Conservation (phyloP, 1,139 yeast species). For the Debaryomycetaceae sp. region DNA sequence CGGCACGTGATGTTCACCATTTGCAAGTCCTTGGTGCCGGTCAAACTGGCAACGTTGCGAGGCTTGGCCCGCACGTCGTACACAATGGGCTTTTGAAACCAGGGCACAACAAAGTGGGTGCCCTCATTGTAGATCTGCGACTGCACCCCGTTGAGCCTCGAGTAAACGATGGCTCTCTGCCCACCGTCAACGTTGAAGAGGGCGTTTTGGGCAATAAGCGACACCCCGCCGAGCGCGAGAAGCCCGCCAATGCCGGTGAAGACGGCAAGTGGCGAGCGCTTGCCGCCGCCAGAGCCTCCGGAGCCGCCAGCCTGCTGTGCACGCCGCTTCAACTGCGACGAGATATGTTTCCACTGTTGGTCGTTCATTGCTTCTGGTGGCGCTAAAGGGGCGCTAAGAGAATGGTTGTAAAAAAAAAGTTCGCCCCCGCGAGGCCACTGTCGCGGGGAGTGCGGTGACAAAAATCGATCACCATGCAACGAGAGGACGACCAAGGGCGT, state of each 20-base stretch:
- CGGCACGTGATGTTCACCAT: slow-evolving; percentile 99
- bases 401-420: too few species aligned
- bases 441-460: too few species aligned
- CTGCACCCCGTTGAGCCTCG: slow-evolving; percentile 82
- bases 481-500: too few species aligned
- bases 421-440: too few species aligned
- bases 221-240: slow-evolving; percentile 67
- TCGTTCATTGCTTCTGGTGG: slow-evolving; percentile 49
- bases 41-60: slow-evolving; percentile 91
- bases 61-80: slow-evolving; percentile 98
- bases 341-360: slow-evolving; percentile 64
- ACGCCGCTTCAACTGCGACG: slow-evolving; percentile 61
- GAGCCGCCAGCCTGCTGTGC: slow-evolving; percentile 49
- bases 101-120: slow-evolving; percentile 89
- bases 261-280: slow-evolving; percentile 52
- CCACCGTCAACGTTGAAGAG: slow-evolving; percentile 98
- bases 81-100: slow-evolving; percentile 90
- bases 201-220: slow-evolving; percentile 64
- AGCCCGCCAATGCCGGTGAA: slow-evolving; percentile 81
- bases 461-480: too few species aligned
- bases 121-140: slow-evolving; percentile 90
- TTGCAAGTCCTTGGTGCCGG: slow-evolving; percentile 97
- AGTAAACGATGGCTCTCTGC: slow-evolving; percentile 92
- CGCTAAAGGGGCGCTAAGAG: too few species aligned
- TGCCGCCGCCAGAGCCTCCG: slow-evolving; percentile 34